phyloP scores from a whole-genome alignment of 208 protist species.

The Angomonas deanei region DNA sequence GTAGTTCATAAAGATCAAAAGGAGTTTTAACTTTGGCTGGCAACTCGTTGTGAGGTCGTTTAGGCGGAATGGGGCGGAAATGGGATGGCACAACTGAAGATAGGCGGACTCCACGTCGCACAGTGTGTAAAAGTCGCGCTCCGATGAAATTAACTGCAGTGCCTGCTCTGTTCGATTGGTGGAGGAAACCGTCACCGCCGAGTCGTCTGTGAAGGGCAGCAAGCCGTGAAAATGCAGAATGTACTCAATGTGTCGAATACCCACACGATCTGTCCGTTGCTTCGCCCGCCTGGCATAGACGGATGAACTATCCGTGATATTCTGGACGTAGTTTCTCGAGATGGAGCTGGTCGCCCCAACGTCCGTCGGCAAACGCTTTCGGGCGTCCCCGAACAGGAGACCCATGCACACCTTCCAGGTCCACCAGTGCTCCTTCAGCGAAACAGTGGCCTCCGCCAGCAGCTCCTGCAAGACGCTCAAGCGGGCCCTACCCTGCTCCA shows the following conservation, averaged over 20 bases:
- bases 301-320: constrained; percentile 81
- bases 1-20: constrained; percentile 53
- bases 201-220: not conserved
- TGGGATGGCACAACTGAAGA: constrained; percentile 22
- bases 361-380: constrained; percentile 22
- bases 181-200: not conserved
- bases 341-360: constrained; percentile 20
- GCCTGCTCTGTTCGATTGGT: not conserved
- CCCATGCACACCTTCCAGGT: constrained; percentile 52
- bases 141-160: not conserved
- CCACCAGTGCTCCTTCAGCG: constrained; percentile 60
- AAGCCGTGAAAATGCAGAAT: constrained; percentile 34
- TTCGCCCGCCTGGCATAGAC: constrained; percentile 47
- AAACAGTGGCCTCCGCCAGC: constrained; percentile 41
- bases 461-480: constrained; percentile 45
- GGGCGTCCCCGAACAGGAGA: constrained; percentile 64
- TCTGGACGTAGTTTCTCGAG: constrained; percentile 33
- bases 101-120: constrained; percentile 16
- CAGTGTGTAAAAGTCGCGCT: not conserved
- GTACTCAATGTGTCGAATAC: constrained; percentile 38
- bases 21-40: constrained; percentile 48
- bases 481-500: constrained; percentile 35
- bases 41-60: constrained; percentile 55
- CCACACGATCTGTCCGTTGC: constrained; percentile 49
- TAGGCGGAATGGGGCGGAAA: constrained; percentile 55